Evolutionary conservation across 768 basidiomycete genomes (phyloP).

Genomic region (Collybia sp.): DNA sequence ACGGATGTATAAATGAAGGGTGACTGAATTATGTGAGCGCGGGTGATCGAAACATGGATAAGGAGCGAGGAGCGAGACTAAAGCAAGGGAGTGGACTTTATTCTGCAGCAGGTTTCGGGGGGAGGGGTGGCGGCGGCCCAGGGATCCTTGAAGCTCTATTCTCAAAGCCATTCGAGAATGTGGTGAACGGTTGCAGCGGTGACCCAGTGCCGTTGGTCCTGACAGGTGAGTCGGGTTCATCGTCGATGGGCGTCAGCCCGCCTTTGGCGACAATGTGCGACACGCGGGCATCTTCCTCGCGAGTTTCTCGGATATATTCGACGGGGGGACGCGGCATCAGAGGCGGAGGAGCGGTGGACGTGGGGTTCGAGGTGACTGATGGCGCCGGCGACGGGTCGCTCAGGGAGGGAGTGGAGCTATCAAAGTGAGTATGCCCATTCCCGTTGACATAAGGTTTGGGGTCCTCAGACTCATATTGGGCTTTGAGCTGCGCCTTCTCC

Average conservation of each 20-base stretch:
- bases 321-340: conserved; percentile 72
- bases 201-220: conserved; percentile 11
- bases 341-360: conserved; percentile 54
- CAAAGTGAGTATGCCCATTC: conserved; percentile 3
- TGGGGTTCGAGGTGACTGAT: conserved; percentile 6
- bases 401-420: conserved; percentile 6
- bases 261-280: conserved; percentile 33
- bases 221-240: conserved; percentile 13
- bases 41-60: too few relatives aligned
- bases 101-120: conserved; percentile 25
- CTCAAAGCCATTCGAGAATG: conserved; percentile 38
- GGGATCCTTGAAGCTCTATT: conserved; percentile 14
- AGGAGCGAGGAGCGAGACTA: too few relatives aligned
- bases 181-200: conserved; percentile 43
- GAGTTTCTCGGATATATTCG: conserved; percentile 80
- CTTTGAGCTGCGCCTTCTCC: conserved; percentile 69
- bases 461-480: conserved; percentile 60
- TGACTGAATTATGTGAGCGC: too few relatives aligned
- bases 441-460: conserved; percentile 22
- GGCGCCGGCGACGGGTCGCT: conserved; percentile 2
- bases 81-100: conserved; percentile 3
- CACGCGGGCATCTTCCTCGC: conserved; percentile 64
- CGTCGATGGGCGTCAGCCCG: conserved; percentile 11
- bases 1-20: too few relatives aligned
- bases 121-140: conserved; percentile 31